phyloP scores from a whole-genome alignment of 306 rosid genomes.

The Citrullus amarus region DNA sequence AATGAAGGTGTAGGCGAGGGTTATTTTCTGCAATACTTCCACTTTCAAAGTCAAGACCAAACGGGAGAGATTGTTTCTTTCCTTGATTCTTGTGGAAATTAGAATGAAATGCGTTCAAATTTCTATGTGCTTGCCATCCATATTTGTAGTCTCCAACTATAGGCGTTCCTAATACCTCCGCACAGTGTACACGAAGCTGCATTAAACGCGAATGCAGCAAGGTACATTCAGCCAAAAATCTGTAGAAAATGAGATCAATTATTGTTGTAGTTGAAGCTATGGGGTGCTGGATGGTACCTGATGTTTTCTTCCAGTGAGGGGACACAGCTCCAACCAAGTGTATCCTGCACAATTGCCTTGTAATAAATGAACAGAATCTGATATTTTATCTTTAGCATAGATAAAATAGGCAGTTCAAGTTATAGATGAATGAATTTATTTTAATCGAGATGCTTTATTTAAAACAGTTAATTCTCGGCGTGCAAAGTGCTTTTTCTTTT shows the following conservation, averaged over 20 bases:
- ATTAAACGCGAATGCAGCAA: background rate
- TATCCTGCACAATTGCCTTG: conserved; percentile 45
- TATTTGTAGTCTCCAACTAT: conserved; percentile 93
- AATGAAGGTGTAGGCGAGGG: conserved; percentile 76
- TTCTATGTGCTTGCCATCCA: conserved; percentile 81
- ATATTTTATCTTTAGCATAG: background rate
- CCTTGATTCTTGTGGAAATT: background rate
- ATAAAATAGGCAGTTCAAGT: background rate
- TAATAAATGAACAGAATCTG: background rate
- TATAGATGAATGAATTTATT: background rate
- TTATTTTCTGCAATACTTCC: conserved; percentile 56
- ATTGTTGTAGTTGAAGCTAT: background rate
- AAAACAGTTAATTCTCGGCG: background rate
- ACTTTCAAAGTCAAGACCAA: conserved; percentile 47
- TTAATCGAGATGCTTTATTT: background rate
- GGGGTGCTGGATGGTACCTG: conserved; percentile 36
- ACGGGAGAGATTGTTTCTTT: conserved; percentile 43
- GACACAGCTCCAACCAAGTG: conserved; percentile 85
- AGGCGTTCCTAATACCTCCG: conserved; percentile 81
- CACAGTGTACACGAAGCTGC: conserved; percentile 95
- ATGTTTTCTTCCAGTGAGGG: conserved; percentile 91
- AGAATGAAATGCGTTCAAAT: conserved; percentile 32
- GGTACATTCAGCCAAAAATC: background rate
- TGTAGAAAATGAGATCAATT: background rate
- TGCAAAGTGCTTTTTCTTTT: background rate